These are phyloP conservation scores for Aureobasidium vineae DNA, from an alignment of 2,329 filamentous ascomycete genomes.

Conservation along the genomic window DNA sequence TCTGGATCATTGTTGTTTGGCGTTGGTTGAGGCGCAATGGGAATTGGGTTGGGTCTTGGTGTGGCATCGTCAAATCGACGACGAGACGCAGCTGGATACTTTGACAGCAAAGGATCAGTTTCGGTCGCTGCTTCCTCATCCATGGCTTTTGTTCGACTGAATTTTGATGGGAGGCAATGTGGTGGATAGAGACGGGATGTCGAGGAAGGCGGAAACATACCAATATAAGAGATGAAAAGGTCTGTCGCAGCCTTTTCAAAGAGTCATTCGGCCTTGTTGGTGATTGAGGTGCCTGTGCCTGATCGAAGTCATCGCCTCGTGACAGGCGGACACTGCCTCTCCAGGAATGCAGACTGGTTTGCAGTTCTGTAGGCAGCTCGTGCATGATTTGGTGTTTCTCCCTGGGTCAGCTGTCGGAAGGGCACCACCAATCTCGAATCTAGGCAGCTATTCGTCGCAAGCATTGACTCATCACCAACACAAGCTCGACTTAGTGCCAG, in stretches of 20 bases:
- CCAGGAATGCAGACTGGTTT: conserved; percentile 34
- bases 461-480: conserved; percentile 6
- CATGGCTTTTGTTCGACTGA: background rate
- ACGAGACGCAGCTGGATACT: conserved; percentile 8
- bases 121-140: conserved; percentile 10
- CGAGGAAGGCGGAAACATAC: conserved; percentile 24
- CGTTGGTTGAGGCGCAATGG: conserved; percentile 21
- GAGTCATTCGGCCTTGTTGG: conserved; percentile 25
- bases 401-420: background rate
- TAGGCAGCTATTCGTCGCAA: conserved; percentile 12
- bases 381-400: conserved; percentile 32
- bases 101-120: conserved; percentile 21
- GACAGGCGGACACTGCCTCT: conserved; percentile 33
- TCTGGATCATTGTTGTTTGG: conserved; percentile 30
- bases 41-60: background rate
- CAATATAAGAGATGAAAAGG: conserved; percentile 29
- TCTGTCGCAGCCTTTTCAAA: conserved; percentile 27
- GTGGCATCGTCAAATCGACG: background rate
- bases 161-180: background rate
- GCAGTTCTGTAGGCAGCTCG: conserved; percentile 37
- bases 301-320: conserved; percentile 31
- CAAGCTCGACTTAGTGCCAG: conserved; percentile 1
- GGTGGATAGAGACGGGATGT: background rate
- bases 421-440: background rate
- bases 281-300: conserved; percentile 22